Percentiles rank a stretch among this genome's conserved stretches.
Conservation (phyloP, 768 basidiomycete genomes). For the Calvatia gigantea region DNA sequence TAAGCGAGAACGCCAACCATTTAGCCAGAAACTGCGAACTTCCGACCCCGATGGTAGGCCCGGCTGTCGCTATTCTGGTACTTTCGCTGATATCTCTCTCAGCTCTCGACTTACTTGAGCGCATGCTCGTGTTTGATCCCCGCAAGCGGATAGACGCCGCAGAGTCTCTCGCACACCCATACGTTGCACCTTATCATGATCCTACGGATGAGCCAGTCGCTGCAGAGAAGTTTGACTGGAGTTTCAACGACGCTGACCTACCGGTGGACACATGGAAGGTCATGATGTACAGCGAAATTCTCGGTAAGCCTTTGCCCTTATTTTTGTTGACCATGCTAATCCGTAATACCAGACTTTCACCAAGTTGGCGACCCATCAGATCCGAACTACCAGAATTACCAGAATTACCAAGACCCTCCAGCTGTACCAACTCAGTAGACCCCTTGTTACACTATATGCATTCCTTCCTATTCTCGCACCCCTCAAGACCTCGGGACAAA, state of each 20-base stretch:
- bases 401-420: slow-evolving; percentile 2
- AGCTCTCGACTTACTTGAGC: slow-evolving; percentile 95
- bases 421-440: neutral
- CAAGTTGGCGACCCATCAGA: slow-evolving; percentile 57
- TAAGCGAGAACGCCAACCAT: slow-evolving; percentile 93
- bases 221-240: slow-evolving; percentile 96
- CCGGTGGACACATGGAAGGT: slow-evolving; percentile 99
- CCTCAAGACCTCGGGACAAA: neutral
- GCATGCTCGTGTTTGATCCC: slow-evolving; percentile 99
- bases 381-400: slow-evolving; percentile 4
- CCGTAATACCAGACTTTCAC: slow-evolving; percentile 61
- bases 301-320: slow-evolving; percentile 55
- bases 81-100: neutral
- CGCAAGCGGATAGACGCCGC: slow-evolving; percentile 94
- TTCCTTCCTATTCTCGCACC: neutral
- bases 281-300: slow-evolving; percentile 99
- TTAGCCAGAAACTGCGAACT: slow-evolving; percentile 88
- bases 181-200: slow-evolving; percentile 97
- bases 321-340: neutral
- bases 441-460: slow-evolving; percentile 1
- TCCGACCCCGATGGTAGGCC: slow-evolving; percentile 78
- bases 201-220: slow-evolving; percentile 96
- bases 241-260: slow-evolving; percentile 98
- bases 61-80: neutral
- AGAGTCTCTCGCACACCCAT: slow-evolving; percentile 86